These are phyloP conservation scores for Rhodotorula kratochvilovae DNA, from an alignment of 768 basidiomycete genomes.

Conservation along the genomic window DNA sequence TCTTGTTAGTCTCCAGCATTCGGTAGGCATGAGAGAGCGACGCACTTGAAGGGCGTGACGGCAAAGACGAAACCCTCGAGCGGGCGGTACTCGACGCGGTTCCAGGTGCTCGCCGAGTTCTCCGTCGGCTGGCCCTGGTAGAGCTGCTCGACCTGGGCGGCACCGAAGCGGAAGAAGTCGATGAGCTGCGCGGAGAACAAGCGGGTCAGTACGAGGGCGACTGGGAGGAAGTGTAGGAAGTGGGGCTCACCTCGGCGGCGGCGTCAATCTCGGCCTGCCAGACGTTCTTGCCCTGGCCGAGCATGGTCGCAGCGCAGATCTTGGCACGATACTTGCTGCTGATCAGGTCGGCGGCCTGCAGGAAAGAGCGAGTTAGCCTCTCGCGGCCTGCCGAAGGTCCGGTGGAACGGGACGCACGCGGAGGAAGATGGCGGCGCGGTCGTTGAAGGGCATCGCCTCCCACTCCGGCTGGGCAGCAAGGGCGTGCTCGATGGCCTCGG, in stretches of 20 bases:
- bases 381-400: too few relatives aligned
- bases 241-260: conserved; percentile 75
- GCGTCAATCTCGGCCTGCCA: conserved; percentile 99
- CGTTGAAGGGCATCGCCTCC: conserved; percentile 94
- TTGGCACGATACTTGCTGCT: conserved; percentile 94
- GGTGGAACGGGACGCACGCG: conserved; percentile 50
- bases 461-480: conserved; percentile 79
- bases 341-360: conserved; percentile 79
- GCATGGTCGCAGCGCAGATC: conserved; percentile 90
- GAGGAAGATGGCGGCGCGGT: conserved; percentile 94
- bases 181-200: conserved; percentile 54
- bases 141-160: conserved; percentile 92
- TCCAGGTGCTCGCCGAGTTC: conserved; percentile 85
- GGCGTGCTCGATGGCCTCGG: conserved; percentile 77
- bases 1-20: background rate
- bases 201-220: too few relatives aligned
- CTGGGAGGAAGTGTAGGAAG: background rate
- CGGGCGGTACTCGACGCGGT: conserved; percentile 91
- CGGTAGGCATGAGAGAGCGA: background rate
- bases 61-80: conserved; percentile 98
- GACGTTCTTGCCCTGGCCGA: conserved; percentile 97
- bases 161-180: conserved; percentile 95
- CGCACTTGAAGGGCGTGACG: conserved; percentile 85
- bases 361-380: background rate
- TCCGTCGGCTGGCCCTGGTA: conserved; percentile 83